Conservation (phyloP, 345 rosid species). For the Aquilaria sinensis region DNA sequence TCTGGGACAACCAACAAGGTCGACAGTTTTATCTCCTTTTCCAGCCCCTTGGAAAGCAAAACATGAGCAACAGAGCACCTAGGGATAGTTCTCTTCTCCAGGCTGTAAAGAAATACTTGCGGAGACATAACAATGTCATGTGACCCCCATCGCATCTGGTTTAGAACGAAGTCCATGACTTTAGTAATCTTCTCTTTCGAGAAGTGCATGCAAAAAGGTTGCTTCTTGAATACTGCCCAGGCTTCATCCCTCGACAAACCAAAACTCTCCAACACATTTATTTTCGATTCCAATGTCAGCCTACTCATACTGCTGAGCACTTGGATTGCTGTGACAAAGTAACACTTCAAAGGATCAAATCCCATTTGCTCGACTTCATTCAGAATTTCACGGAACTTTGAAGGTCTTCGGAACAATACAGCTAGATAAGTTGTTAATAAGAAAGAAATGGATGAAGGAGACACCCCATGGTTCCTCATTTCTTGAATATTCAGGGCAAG, state of each 20-base stretch:
- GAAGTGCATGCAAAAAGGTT: slow-evolving; percentile 40
- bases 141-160: slow-evolving; percentile 34
- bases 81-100: slow-evolving; percentile 51
- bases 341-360: slow-evolving; percentile 32
- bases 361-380: slow-evolving; percentile 42
- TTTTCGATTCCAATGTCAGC: slow-evolving; percentile 32
- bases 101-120: slow-evolving; percentile 28
- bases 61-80: slow-evolving; percentile 33
- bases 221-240: slow-evolving; percentile 37
- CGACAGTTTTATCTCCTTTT: slow-evolving; percentile 33
- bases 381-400: slow-evolving; percentile 21
- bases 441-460: slow-evolving; percentile 25
- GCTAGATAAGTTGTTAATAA: slow-evolving; percentile 44
- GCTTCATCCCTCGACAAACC: slow-evolving; percentile 51
- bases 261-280: slow-evolving; percentile 41
- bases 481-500: slow-evolving; percentile 30
- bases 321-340: slow-evolving; percentile 38
- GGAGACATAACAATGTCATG: slow-evolving; percentile 29
- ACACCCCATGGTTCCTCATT: slow-evolving; percentile 27
- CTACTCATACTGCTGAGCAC: slow-evolving; percentile 33
- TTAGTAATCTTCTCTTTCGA: slow-evolving; percentile 37
- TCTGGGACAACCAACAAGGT: slow-evolving; percentile 31
- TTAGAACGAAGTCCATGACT: slow-evolving; percentile 42
- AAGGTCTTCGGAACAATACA: slow-evolving; percentile 32
- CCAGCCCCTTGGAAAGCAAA: slow-evolving; percentile 32